Evolutionary conservation across 441 rosid genomes (phyloP), one percentile per base, ranked within the genome.

Genomic region (Mallotus repandus): DNA sequence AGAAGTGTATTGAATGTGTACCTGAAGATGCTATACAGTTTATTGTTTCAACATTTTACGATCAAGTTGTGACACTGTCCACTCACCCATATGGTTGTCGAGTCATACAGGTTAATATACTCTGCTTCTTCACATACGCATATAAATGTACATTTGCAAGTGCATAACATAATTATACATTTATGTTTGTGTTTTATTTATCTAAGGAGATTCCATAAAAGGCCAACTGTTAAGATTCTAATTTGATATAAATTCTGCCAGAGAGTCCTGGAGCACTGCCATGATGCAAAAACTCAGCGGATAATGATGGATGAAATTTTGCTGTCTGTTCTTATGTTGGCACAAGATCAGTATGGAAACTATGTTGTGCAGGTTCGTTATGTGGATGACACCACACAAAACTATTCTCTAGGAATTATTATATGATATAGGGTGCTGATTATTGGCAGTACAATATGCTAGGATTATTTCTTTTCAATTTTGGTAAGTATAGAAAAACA

Each of bases 71-170:
- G 76, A 78, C 79, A 25, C 83, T 91, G 49, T 89, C 96, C 65
- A 89, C 89, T 58, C 96, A 91, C 81, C 96, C 96, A 41, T 91
- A 91, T 79, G 96, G 96, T n/a, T 91, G 96, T 80, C 93, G 93
- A 54, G 96, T 91, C 73, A 87, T 91, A 74, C 96, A 90, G 93
- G 96, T 89, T 38, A 52, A 45, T 54, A 68, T 35, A 18, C 61
- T 56, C 7, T 62, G 12, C 63, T 4, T 38, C 50, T 15, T 38
- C 21, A 10, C 29, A 6, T 12, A 57, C 6, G 6, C 49, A 9
- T 59, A 18, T 18, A 7, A 14, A 25, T 18, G 3, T n/a, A 1
- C 8, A 43, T 19, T 0, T 43, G 15, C 3, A 11, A 4, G 1
- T 32, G 43, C 2, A 4, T 38, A 58, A 46, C 16, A 14, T 7